Base-by-base conservation (phyloP, 345 rosid species). In the Kandelia obovata region DNA sequence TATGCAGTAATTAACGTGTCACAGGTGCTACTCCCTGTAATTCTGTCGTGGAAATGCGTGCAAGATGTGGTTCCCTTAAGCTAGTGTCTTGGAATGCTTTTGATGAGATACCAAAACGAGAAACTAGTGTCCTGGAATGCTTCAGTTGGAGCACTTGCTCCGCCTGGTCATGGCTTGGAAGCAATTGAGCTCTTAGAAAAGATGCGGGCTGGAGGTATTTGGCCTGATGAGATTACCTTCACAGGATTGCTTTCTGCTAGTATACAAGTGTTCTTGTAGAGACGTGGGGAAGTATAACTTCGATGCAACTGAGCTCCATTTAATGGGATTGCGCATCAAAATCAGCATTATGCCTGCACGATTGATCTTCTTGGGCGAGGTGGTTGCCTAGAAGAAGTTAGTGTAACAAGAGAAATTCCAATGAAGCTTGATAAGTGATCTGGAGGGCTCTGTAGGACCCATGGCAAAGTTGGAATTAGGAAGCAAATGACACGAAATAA, bases 271-370 rank as follows among this genome's bases (percentile, higher is more conserved):
- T 87, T 68, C 78, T 72, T 26, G 63, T 83, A 27, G 74, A 81
- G 74, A 81, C 62, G 82, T 76, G 53, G 92, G 88, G 20, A 68
- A 68, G 64, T 76, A 60, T 70, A 82, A 73, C 64, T 83, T 79
- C 69, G 58, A 59, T 62, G 66, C 74, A 23, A 83, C 37, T 84
- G 88, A 77, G 70, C 53, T 69, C 46, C 34, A 79, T 76, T 10
- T 78, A 73, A 30, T 79, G 82, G 49, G 55, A 25, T 88, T 71
- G 69, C 20, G 21, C 86, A 80, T 26, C 81, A 69, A 68, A 84
- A 82, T 70, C 87, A 86, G 55, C 90, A 84, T 71, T 86, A 84
- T 21, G 87, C 89, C 11, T 83, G 88, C 77, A 78, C 85, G 79
- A 80, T 85, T 16, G 90, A 82, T 70, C 77, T 85, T 71, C 47